Evolutionary conservation across 768 basidiomycete genomes (phyloP), one percentile per base, ranked within the genome.

Genomic region (Collybia mongolica): DNA sequence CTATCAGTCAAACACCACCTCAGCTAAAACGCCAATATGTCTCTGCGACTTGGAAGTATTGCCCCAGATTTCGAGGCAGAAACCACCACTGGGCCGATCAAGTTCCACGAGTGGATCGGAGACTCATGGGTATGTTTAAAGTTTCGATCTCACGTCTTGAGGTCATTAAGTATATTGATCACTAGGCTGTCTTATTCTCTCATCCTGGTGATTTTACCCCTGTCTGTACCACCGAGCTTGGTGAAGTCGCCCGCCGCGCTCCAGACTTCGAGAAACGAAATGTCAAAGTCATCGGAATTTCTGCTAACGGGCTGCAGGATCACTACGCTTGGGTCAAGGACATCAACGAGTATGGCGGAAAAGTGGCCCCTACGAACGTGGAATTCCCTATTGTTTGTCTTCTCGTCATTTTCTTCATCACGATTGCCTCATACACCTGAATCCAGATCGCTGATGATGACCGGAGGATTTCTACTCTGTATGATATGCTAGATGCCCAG

Each of bases 401-500:
- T 43, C 40, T 39, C 23, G 44, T 42, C 35, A 20, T 49, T 51
- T 39, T 6, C 22, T 37, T 44, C 37, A 19, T 48, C 5, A 39
- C 43, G 18, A 43, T 40, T 5, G 46, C 2, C 35, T 43, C 15
- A 23, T 29, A 37, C 8, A 48, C 22, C 41, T 35, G 12, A 15
- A 28, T 49, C 15, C 59, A 93, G 90, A 98, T 99, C 59, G 97
- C 93, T 43, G 97, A 99, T 66, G 77, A 81, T 19, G 88, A 94
- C 64, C 81, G 96, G 67, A 87, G 80, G 63, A 80, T 98, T 41
- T 88, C 93, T 7, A 82, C 81, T 37, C 72, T 92, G 49, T 96
- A 97, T 64, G 95, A 97, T 65, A 98, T 98, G 96, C 79, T 98
- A 50, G 97, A 98, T 67, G 80, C 89, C 64, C 91, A 94, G 69